Evolutionary conservation across 768 basidiomycete genomes (phyloP), one percentile per base, ranked within the genome.

Genomic region (Rhodocollybia butyracea): DNA sequence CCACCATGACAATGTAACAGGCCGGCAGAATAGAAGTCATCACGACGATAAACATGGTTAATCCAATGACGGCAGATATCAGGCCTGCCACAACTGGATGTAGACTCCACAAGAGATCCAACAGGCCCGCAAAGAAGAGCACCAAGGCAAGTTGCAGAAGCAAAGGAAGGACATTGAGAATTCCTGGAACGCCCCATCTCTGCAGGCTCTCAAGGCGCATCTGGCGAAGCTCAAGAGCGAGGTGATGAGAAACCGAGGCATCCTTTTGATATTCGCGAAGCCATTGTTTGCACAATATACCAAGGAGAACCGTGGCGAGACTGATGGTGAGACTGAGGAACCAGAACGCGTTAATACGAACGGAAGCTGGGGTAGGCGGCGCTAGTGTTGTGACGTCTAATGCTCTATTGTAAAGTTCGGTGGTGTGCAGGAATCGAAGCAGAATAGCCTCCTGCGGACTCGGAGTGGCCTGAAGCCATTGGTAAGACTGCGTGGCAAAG

Each of bases 121-220:
- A 39, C 3, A 71, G 40, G 2, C 70, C 70, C 3, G 54, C 46
- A 41, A 69, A 66, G 57, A 72, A 72, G 2, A 71, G 55, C 7
- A 69, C 53, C 29, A 73, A 54, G 4, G 69, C 62, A 17, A 58
- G 52, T 51, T 71, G 69, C 8, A 73, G 61, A 10, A 69, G 40
- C 5, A 71, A 41, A 5, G 68, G 69, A 15, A 73, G 62, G 4
- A 59, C 26, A 3, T 65, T 59, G 2, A 70, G 40, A 27, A 71
- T 68, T 24, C 46, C 47, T 0, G 69, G 67, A 13, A 73, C 64
- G 19, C 63, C 54, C 71, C 71, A 73, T 12, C 36, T 50, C 7
- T 59, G 19, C 19, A 72, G 55, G 5, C 68, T 70, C 29, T 69
- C 63, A 42, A 64, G 65, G 4, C 69, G 68, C 54, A 69, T 55